Base-by-base conservation (phyloP, 225 moss, liverwort and hornwort genomes). In the Pseudoscleropodium purum region DNA sequence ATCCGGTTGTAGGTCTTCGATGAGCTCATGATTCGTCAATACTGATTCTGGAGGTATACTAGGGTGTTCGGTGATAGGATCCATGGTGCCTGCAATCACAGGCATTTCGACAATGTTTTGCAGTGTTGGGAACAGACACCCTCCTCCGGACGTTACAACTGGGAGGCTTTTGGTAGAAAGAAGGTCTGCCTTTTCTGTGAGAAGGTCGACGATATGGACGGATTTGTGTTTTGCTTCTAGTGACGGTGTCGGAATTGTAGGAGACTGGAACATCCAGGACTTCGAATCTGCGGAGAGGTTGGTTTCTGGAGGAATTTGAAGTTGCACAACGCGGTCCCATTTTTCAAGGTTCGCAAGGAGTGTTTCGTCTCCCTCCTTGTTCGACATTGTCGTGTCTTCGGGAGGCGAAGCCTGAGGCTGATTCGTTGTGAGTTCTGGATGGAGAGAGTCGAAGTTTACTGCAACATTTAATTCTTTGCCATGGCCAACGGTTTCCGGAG, bases 81-180 rank as follows among this genome's bases (percentile, higher is more conserved):
- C 47, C 65, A 59, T 49, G 19, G 79, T 87, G 62, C 84, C 84
- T 63, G 84, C 78, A 61, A 84, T 87, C 30, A 45, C 81, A 59
- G 91, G 81, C 73, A 87, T 81, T 85, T 85, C 91, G 74, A 89
- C 90, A 73, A 90, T 86, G 36, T 51, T 89, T 72, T 73, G 90
- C 85, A 90, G 57, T 78, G 85, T 67, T 60, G 81, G 65, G 65
- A 87, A 91, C 84, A 84, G 19, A 56, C 54, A 39, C 5, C 89
- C 59, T 47, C 74, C 66, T 66, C 61, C 82, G 63, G 78, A 21
- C 20, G 27, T 83, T 33, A 72, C 31, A 31, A 56, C 69, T 37
- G 70, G 77, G 45, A 54, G 61, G 30, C 68, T 81, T 69, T 85
- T 21, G 81, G 61, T 75, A n/a, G 39, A n/a, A 66, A 60, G 87